Evolutionary conservation across 2,329 filamentous ascomycete genomes (phyloP).

Genomic region (Geosmithia morbida): DNA sequence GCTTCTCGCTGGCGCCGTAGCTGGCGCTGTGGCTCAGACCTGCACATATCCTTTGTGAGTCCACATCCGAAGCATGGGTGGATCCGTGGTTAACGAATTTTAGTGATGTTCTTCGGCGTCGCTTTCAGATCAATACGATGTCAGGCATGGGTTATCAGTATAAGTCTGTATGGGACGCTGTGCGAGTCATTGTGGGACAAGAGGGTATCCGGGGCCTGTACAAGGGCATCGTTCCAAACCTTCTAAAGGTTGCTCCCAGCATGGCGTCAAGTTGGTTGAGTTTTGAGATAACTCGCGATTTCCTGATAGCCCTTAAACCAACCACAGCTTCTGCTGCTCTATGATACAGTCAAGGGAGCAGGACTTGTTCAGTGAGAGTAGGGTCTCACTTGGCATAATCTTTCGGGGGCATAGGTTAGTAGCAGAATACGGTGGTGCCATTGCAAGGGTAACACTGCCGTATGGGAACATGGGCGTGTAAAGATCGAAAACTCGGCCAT

Average conservation of each 20-base stretch:
- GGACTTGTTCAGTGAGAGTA: too few species aligned
- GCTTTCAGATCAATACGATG: constrained; percentile 99
- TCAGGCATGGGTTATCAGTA: constrained; percentile 96
- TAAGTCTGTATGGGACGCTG: constrained; percentile 70
- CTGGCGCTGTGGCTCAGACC: constrained; percentile 92
- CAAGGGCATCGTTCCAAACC: constrained; percentile 89
- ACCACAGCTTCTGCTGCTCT: constrained; percentile 8
- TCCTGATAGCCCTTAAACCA: constrained; percentile 51
- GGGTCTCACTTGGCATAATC: too few species aligned
- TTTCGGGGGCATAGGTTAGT: not conserved
- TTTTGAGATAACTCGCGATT: constrained; percentile 86
- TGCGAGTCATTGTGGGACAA: constrained; percentile 65
- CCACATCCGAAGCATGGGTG: not conserved
- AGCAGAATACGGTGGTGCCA: not conserved
- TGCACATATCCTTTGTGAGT: constrained; percentile 96
- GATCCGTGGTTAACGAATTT: constrained; percentile 9
- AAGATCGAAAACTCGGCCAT: not conserved
- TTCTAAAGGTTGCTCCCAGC: constrained; percentile 92
- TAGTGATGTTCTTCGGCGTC: constrained; percentile 79
- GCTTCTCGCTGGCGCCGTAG: constrained; percentile 77
- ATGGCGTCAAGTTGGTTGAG: constrained; percentile 99
- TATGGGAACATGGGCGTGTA: not conserved
- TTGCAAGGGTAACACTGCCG: not conserved
- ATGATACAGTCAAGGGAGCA: not conserved
- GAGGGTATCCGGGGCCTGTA: constrained; percentile 81